Evolutionary conservation across 768 basidiomycete genomes (phyloP), one percentile per base, ranked within the genome.

Genomic region (Cubamyces sp.): DNA sequence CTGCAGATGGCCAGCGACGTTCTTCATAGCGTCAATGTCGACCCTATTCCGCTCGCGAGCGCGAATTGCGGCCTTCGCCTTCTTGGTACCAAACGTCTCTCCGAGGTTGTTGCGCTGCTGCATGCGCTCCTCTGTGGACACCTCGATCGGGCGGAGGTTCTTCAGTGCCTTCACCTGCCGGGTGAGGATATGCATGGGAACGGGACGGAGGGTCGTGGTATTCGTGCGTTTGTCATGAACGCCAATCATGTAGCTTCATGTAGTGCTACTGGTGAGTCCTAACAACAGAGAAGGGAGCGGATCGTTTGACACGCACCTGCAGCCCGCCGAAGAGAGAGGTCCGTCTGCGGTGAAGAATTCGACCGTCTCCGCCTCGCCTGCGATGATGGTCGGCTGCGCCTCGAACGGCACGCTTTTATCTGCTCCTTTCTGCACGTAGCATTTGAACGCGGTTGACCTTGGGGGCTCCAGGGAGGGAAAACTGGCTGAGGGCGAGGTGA

Each of bases 11-110:
- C 82, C 84, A 66, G 87, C 87, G 39, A 93, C 92, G 9, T 85
- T 85, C 72, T 91, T 84, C 91, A 97, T 96, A 2, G 94, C 93
- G 60, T 81, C 79, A 19, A 91, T 86, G 76, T 97, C 94, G 40
- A 99, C 87, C 73, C 87, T 87, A 76, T 96, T 96, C 65, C 96
- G 84, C 75, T 96, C 94, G 55, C 83, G 84, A 4, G 94, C 90
- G 54, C 84, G 84, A 70, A 98, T 95, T 28, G 86, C 87, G 11
- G 86, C 84, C 74, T 93, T 90, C 47, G 94, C 93, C 73, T 97
- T 98, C 77, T 94, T 92, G 25, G 95, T 96, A 21, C 96, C 96
- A 66, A 99, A 99, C 1, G 91, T 85, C 73, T 94, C 89, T 34
- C 96, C 95, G 1, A 99, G 84, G n/a, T 84, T 80, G 57, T 84